Conservation (phyloP, 163 green algal species). For the Scenedesmus sp. region DNA sequence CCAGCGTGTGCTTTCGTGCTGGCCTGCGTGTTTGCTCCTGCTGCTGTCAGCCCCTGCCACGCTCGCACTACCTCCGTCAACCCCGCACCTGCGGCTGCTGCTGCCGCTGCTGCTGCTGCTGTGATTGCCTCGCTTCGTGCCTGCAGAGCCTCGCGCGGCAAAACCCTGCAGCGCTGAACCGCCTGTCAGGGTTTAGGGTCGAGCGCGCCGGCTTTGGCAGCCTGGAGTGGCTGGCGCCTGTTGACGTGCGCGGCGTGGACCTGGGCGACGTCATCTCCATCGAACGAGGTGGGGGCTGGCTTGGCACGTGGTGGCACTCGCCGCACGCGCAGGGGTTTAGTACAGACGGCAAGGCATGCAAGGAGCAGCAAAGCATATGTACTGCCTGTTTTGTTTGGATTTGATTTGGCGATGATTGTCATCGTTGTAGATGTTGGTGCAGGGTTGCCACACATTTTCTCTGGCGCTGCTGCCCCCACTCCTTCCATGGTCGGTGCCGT, state of each 20-base stretch:
- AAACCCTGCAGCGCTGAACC: constrained; percentile 23
- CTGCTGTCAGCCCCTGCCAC: too few relatives aligned
- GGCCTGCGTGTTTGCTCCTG: too few relatives aligned
- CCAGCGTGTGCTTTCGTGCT: too few relatives aligned
- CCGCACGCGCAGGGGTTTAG: too few relatives aligned
- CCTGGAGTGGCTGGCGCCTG: constrained; percentile 86
- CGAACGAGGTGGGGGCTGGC: constrained; percentile 43
- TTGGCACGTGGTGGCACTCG: too few relatives aligned
- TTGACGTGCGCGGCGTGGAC: constrained; percentile 84
- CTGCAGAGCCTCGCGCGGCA: constrained; percentile 9
- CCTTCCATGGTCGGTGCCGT: too few relatives aligned
- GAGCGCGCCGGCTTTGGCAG: constrained; percentile 73
- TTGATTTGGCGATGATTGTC: too few relatives aligned
- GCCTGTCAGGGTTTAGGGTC: constrained; percentile 76
- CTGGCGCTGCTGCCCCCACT: neutral
- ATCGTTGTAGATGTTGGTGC: too few relatives aligned
- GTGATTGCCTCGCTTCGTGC: neutral
- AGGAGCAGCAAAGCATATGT: too few relatives aligned
- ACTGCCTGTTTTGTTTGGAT: too few relatives aligned
- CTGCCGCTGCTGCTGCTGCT: neutral
- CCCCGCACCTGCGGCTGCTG: neutral
- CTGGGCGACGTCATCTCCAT: constrained; percentile 85
- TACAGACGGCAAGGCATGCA: too few relatives aligned
- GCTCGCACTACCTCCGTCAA: too few relatives aligned
- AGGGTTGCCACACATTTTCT: neutral